These are phyloP conservation scores for Pichia sp. DNA, from an alignment of 1,139 yeast species.

Conservation along the genomic window DNA sequence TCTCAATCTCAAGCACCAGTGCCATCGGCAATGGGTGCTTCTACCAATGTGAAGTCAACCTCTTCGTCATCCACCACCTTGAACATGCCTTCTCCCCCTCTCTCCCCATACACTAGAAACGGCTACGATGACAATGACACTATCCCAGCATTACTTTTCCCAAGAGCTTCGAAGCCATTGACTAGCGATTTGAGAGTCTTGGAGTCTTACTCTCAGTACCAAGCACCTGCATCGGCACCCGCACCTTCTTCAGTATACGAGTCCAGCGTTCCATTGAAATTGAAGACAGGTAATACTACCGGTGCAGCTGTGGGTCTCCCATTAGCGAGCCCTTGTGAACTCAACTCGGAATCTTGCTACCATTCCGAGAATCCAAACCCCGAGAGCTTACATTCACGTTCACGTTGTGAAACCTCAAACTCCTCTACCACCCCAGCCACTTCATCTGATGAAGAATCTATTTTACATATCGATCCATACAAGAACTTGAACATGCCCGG, in stretches of 20 bases:
- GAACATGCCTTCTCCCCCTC: constrained; percentile 55
- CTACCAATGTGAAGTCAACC: too few species aligned
- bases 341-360: too few species aligned
- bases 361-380: background rate
- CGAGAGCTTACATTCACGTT: background rate
- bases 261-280: too few species aligned
- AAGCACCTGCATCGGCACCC: too few species aligned
- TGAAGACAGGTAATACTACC: too few species aligned
- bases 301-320: too few species aligned
- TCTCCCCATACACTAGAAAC: constrained; percentile 48
- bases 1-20: background rate
- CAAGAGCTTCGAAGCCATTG: constrained; percentile 19
- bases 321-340: too few species aligned
- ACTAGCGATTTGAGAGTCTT: constrained; percentile 14
- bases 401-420: too few species aligned
- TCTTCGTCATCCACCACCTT: constrained; percentile 1
- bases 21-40: too few species aligned
- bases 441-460: constrained; percentile 34
- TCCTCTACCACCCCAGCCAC: too few species aligned
- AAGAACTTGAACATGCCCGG: constrained; percentile 30
- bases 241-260: too few species aligned
- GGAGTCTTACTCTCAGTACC: constrained; percentile 1
- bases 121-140: constrained; percentile 21
- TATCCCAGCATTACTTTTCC: constrained; percentile 22
- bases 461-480: constrained; percentile 50